These are phyloP conservation scores for Logfia minima DNA, from an alignment of 129 eudicot species.

Conservation along the genomic window DNA sequence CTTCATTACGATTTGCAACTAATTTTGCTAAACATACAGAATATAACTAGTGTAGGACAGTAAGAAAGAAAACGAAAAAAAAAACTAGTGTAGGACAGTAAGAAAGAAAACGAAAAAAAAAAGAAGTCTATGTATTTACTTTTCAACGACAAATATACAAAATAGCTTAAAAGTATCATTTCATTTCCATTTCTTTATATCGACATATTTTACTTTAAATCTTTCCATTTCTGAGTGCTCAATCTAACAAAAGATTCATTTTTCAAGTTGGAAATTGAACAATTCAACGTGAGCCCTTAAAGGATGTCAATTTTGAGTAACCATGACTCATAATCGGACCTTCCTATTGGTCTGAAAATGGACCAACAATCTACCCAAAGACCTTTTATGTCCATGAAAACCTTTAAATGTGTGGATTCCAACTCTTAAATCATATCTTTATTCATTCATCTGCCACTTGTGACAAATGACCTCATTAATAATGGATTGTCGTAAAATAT, in stretches of 20 bases:
- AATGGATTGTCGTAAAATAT: neutral
- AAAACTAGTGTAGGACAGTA: no score
- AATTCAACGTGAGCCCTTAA: constrained; percentile 11
- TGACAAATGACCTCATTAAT: constrained; percentile 20
- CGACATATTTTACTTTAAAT: neutral
- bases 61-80: no score
- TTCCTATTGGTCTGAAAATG: constrained; percentile 24
- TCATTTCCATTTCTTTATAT: neutral
- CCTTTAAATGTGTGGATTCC: constrained; percentile 22
- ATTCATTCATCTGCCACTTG: constrained; percentile 30
- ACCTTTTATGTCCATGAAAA: constrained; percentile 23
- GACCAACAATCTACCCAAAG: constrained; percentile 20
- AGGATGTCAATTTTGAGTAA: constrained; percentile 5
- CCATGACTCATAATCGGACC: constrained; percentile 18
- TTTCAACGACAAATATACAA: neutral
- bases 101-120: no score
- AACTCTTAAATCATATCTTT: constrained; percentile 23
- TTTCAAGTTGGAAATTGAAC: constrained; percentile 20
- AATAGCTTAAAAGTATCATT: neutral
- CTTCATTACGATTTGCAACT: no score
- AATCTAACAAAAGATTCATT: constrained; percentile 21
- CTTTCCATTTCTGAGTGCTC: neutral
- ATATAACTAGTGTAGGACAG: no score
- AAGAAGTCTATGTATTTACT: neutral
- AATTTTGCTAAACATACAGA: no score